A percentile compares a stretch with the other conserved stretches of the same genome.
Evolutionary conservation across 2,329 filamentous ascomycete genomes (phyloP).

Genomic region (Neopestalotiopsis sp.): DNA sequence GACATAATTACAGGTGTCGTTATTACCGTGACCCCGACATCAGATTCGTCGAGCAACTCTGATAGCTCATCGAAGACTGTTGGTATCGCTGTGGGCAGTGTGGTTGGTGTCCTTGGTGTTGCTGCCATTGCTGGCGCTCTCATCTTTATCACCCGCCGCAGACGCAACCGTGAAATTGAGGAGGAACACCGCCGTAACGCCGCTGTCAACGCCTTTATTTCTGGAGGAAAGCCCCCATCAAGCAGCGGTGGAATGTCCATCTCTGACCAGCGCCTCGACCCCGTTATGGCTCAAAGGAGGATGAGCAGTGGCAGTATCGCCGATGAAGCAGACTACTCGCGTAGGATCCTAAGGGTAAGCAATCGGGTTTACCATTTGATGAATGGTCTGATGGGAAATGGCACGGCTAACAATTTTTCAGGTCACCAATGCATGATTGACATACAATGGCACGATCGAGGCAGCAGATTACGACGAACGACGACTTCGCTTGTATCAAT

Average conservation of each 20-base stretch:
- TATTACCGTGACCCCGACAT: conserved; percentile 29
- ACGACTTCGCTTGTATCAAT: conserved; percentile 37
- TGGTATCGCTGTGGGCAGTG: conserved; percentile 85
- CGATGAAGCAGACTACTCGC: conserved; percentile 95
- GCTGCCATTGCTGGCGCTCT: conserved; percentile 69
- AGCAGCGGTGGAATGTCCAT: conserved; percentile 72
- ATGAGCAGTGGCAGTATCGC: conserved; percentile 96
- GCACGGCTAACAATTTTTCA: conserved; percentile 23
- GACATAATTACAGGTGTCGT: conserved; percentile 14
- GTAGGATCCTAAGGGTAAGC: conserved; percentile 90
- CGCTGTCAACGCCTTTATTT: conserved; percentile 78
- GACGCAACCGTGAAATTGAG: conserved; percentile 78
- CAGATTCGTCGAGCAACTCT: conserved; percentile 31
- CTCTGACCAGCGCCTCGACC: conserved; percentile 85
- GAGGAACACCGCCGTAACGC: conserved; percentile 85
- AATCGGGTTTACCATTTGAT: not conserved
- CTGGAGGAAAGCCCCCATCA: conserved; percentile 65
- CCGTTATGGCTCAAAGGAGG: conserved; percentile 81
- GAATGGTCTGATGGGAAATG: not conserved
- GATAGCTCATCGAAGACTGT: conserved; percentile 69
- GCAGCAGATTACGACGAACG: conserved; percentile 39
- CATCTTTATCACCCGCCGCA: conserved; percentile 78
- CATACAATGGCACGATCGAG: conserved; percentile 22
- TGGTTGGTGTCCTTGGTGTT: conserved; percentile 79
- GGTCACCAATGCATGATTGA: conserved; percentile 41